A percentile compares a stretch with the other conserved stretches of the same genome.
Evolutionary conservation across 495 filamentous ascomycete species (phyloP).

Genomic region (Aspergillus ellipticus): DNA sequence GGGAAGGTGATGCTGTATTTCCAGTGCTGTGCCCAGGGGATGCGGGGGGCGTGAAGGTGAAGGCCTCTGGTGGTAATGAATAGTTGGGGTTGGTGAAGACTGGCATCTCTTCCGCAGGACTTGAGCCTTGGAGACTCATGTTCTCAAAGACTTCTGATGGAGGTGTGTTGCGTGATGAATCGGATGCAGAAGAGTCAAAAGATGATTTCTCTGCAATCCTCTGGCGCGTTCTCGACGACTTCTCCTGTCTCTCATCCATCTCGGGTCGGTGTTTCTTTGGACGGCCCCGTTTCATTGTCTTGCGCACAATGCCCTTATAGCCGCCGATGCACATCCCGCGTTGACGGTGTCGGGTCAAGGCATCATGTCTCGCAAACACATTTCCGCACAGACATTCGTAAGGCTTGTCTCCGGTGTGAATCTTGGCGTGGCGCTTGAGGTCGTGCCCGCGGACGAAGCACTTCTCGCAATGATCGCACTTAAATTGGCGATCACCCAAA

Average conservation of each 20-base stretch:
- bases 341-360: constrained; percentile 88
- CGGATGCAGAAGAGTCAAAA: constrained; percentile 34
- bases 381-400: constrained; percentile 88
- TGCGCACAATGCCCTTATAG: constrained; percentile 76
- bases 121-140: constrained; percentile 48
- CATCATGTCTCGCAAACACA: constrained; percentile 89
- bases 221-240: constrained; percentile 51
- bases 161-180: constrained; percentile 27
- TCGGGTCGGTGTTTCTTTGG: constrained; percentile 63
- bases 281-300: constrained; percentile 62
- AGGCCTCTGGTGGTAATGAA: constrained; percentile 36
- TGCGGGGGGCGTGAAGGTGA: constrained; percentile 47
- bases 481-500: constrained; percentile 88
- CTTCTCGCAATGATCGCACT: constrained; percentile 83
- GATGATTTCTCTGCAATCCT: constrained; percentile 38
- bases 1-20: constrained; percentile 45
- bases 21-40: constrained; percentile 39
- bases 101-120: constrained; percentile 31
- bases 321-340: constrained; percentile 92
- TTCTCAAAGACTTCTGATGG: constrained; percentile 35
- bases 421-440: constrained; percentile 93
- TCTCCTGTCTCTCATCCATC: constrained; percentile 63
- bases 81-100: constrained; percentile 42
- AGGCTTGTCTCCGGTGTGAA: constrained; percentile 89
- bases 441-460: constrained; percentile 96